Conservation (phyloP, 2,329 filamentous ascomycete species). For the Trichoderma harzianum region DNA sequence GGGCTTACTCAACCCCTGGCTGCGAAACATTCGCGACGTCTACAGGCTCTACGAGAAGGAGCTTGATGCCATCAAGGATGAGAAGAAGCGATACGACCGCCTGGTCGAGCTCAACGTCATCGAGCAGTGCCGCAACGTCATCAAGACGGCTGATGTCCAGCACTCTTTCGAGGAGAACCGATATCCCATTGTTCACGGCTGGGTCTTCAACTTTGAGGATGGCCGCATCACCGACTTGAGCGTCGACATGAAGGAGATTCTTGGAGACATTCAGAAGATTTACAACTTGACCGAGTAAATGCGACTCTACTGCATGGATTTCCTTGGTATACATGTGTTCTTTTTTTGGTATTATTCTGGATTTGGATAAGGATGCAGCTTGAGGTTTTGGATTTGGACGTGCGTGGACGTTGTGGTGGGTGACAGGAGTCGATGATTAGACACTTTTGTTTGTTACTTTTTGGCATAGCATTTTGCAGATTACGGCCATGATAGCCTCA, state of each 20-base stretch:
- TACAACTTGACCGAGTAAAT: slow-evolving; percentile 50
- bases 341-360: neutral
- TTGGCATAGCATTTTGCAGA: neutral
- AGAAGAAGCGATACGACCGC: slow-evolving; percentile 60
- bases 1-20: slow-evolving; percentile 69
- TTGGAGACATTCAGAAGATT: slow-evolving; percentile 60
- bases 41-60: slow-evolving; percentile 69
- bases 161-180: slow-evolving; percentile 61
- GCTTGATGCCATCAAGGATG: slow-evolving; percentile 60
- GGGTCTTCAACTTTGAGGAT: slow-evolving; percentile 68
- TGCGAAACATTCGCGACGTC: slow-evolving; percentile 71
- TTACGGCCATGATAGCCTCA: neutral
- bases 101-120: slow-evolving; percentile 82
- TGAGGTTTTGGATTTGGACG: neutral
- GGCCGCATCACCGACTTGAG: slow-evolving; percentile 64
- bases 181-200: slow-evolving; percentile 69
- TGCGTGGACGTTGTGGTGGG: neutral
- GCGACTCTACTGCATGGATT: neutral
- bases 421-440: neutral
- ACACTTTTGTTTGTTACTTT: neutral
- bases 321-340: neutral
- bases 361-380: neutral
- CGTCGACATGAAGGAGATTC: slow-evolving; percentile 56
- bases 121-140: slow-evolving; percentile 72
- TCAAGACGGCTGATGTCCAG: slow-evolving; percentile 77